These are phyloP conservation scores for Thalassiosira exigua DNA, from an alignment of 352 stramenopile species.

Conservation along the genomic window DNA sequence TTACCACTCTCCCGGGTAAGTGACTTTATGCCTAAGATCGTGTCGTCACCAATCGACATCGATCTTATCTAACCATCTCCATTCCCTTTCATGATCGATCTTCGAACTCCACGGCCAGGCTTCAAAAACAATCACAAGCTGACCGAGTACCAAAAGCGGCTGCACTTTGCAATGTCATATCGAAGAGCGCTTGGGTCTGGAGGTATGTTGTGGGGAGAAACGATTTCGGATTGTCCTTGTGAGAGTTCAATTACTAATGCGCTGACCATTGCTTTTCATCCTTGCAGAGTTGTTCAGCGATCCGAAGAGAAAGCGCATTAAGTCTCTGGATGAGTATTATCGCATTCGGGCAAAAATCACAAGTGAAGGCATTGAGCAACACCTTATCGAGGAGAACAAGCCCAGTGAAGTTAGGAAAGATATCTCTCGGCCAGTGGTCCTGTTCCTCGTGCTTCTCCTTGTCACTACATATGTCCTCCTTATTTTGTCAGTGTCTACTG, in stretches of 20 bases:
- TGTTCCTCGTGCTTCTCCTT: too few species aligned
- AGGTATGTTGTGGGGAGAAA: slow-evolving; percentile 15
- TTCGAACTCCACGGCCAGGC: slow-evolving; percentile 5
- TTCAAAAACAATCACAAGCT: slow-evolving; percentile 34
- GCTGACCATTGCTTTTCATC: background rate
- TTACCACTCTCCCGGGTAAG: slow-evolving; percentile 31
- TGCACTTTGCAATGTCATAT: slow-evolving; percentile 52
- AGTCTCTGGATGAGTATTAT: slow-evolving; percentile 55
- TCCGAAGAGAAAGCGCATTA: slow-evolving; percentile 37
- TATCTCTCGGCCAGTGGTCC: too few species aligned
- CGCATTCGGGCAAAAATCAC: slow-evolving; percentile 29
- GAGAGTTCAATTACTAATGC: too few species aligned
- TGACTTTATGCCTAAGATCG: too few species aligned
- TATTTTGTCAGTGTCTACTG: too few species aligned
- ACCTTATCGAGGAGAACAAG: background rate
- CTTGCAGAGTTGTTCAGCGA: slow-evolving; percentile 27
- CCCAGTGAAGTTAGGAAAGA: slow-evolving; percentile 5
- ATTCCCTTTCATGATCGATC: background rate
- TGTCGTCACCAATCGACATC: too few species aligned
- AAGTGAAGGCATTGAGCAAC: background rate
- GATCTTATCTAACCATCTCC: too few species aligned
- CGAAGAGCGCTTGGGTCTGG: slow-evolving; percentile 25
- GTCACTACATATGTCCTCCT: too few species aligned
- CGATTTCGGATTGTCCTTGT: background rate
- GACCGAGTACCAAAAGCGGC: slow-evolving; percentile 37